These are phyloP conservation scores for Oryza glumipatula DNA, from an alignment of 176 grass and related monocot genomes.

Conservation along the genomic window DNA sequence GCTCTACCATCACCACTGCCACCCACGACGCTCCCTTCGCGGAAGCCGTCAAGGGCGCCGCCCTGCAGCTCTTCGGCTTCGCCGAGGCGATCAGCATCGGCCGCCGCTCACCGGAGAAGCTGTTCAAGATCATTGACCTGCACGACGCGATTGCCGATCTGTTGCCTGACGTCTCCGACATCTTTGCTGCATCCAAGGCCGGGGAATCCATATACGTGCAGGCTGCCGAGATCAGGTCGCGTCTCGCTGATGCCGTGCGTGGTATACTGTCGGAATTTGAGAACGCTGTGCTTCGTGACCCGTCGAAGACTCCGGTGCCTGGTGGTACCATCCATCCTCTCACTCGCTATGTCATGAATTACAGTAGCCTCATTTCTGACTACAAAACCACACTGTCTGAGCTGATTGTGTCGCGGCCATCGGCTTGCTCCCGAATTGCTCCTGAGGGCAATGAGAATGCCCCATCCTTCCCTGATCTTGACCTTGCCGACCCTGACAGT, in stretches of 20 bases:
- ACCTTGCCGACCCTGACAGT: conserved; percentile 71
- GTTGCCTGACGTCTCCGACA: conserved; percentile 72
- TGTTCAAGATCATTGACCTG: conserved; percentile 96
- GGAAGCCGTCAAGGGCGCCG: conserved; percentile 82
- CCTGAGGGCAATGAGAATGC: conserved; percentile 41
- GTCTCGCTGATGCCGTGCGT: conserved; percentile 75
- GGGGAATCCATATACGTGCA: conserved; percentile 75
- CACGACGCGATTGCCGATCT: conserved; percentile 78
- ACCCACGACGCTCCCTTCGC: conserved; percentile 64
- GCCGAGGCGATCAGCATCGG: conserved; percentile 88
- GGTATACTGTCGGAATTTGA: conserved; percentile 94
- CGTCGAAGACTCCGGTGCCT: conserved; percentile 71
- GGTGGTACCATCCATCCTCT: conserved; percentile 90
- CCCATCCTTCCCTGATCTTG: conserved; percentile 54
- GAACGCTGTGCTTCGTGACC: conserved; percentile 82
- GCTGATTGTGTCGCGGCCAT: conserved; percentile 71
- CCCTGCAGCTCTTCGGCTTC: conserved; percentile 88
- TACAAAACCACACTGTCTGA: conserved; percentile 78
- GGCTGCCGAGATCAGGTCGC: conserved; percentile 68
- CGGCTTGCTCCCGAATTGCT: conserved; percentile 38
- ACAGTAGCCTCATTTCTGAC: conserved; percentile 79
- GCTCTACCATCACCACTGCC: conserved; percentile 30
- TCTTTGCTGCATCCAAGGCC: conserved; percentile 69
- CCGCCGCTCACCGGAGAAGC: conserved; percentile 83
- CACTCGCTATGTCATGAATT: conserved; percentile 98